phyloP scores from a whole-genome alignment of 2,329 filamentous ascomycete species.

The Penicillium sp. region DNA sequence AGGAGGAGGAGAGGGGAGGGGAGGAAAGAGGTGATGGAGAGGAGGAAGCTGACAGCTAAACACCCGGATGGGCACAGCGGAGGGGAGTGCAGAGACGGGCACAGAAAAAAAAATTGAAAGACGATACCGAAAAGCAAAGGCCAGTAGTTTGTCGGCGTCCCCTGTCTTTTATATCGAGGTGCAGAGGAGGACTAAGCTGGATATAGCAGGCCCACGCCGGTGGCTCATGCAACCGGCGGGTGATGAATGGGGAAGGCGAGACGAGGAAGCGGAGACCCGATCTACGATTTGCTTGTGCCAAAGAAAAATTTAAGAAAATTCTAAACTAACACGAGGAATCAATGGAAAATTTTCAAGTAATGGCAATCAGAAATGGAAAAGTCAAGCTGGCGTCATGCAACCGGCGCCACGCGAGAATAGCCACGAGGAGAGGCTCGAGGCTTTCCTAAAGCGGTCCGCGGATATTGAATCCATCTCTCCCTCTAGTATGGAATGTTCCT shows the following conservation, averaged over 20 bases:
- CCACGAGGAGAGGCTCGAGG: slow-evolving; percentile 13
- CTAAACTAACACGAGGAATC: neutral
- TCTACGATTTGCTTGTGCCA: neutral
- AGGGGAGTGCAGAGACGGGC: neutral
- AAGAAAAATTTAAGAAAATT: slow-evolving; percentile 3
- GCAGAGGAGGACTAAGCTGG: slow-evolving; percentile 10
- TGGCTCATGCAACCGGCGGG: slow-evolving; percentile 5
- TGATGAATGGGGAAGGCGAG: slow-evolving; percentile 14
- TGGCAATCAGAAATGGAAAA: neutral
- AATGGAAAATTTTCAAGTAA: neutral
- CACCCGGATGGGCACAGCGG: slow-evolving; percentile 11
- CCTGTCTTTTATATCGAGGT: slow-evolving; percentile 16
- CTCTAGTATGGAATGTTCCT: neutral
- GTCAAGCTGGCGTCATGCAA: slow-evolving; percentile 11
- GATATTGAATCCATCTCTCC: neutral
- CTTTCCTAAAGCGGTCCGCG: neutral
- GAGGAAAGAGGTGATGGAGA: neutral
- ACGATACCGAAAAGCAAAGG: neutral
- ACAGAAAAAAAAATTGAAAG: neutral
- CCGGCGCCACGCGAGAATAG: slow-evolving; percentile 22
- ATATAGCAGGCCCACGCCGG: slow-evolving; percentile 4
- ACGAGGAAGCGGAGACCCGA: slow-evolving; percentile 1
- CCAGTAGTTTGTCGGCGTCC: slow-evolving; percentile 3
- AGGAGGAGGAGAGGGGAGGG: neutral
- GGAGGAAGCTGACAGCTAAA: slow-evolving; percentile 16